A percentile compares a stretch with the other conserved stretches of the same genome.
These are phyloP conservation scores for Exophiala phaeomuriformis DNA, from an alignment of 2,329 filamentous ascomycete species.

Conservation along the genomic window DNA sequence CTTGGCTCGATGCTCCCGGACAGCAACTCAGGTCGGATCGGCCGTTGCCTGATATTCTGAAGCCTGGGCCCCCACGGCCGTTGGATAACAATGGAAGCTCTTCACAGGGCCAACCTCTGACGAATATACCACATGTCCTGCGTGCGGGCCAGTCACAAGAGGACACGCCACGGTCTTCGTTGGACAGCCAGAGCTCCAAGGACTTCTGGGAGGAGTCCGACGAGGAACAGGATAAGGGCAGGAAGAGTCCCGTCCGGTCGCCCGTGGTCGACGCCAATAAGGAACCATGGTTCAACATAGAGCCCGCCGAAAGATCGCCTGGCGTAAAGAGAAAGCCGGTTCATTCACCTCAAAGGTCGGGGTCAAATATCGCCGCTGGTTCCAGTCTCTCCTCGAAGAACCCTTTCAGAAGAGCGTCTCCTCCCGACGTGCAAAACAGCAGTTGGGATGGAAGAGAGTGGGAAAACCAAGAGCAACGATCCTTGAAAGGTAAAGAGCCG, in stretches of 20 bases:
- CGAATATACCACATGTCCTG: constrained; percentile 20
- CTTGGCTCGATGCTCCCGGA: constrained; percentile 21
- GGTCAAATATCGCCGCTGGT: not conserved
- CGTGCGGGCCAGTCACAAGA: constrained; percentile 22
- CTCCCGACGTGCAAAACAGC: not conserved
- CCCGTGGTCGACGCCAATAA: constrained; percentile 9
- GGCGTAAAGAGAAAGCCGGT: constrained; percentile 24
- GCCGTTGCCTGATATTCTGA: constrained; percentile 20
- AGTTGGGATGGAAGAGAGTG: constrained; percentile 1
- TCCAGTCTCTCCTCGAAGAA: constrained; percentile 25
- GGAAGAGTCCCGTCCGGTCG: constrained; percentile 10
- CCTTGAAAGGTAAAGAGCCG: constrained; percentile 14
- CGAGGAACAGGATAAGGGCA: constrained; percentile 9
- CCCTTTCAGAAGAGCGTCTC: constrained; percentile 24
- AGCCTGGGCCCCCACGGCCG: constrained; percentile 8
- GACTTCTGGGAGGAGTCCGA: constrained; percentile 27
- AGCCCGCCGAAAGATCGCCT: constrained; percentile 12
- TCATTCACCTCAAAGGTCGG: constrained; percentile 5
- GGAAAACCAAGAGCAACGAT: constrained; percentile 1
- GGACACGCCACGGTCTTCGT: constrained; percentile 26
- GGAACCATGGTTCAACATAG: constrained; percentile 16
- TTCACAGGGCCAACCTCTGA: not conserved
- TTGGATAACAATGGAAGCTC: not conserved
- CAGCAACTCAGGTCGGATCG: constrained; percentile 13
- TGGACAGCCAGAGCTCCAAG: constrained; percentile 27